Evolutionary conservation across 2,329 filamentous ascomycete genomes (phyloP).

Genomic region (Neocucurbitaria cava): DNA sequence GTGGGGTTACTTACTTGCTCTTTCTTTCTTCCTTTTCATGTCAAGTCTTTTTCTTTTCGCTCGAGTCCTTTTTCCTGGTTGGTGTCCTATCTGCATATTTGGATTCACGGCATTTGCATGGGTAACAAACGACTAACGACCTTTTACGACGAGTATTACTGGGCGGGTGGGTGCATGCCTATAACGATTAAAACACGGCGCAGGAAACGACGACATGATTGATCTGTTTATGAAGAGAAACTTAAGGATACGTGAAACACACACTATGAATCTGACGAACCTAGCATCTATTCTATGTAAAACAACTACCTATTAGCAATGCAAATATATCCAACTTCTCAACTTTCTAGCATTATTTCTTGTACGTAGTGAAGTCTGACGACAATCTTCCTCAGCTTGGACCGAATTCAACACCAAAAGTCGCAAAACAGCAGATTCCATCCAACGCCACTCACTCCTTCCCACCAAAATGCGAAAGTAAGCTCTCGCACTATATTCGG

Average conservation of each 20-base stretch:
- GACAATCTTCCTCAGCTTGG: no score
- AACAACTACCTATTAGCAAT: background rate
- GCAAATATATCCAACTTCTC: no score
- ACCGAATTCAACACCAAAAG: no score
- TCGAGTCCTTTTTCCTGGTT: no score
- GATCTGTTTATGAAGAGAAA: background rate
- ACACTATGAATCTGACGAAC: background rate
- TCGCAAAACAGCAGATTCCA: no score
- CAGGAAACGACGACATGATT: background rate
- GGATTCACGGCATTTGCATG: constrained; percentile 2
- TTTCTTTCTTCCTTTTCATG: background rate
- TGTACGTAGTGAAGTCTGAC: no score
- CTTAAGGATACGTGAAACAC: no score
- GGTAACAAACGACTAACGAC: background rate
- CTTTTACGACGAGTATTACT: background rate
- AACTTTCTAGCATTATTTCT: no score
- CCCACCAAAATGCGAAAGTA: no score
- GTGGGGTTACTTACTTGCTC: background rate
- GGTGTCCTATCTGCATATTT: no score
- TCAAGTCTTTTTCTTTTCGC: background rate
- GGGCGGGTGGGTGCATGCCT: background rate
- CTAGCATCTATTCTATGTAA: constrained; percentile 10
- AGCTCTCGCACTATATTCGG: no score
- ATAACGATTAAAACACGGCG: background rate
- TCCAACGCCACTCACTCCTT: no score